Evolutionary conservation across 768 basidiomycete genomes (phyloP).

Genomic region (Leccinum subgranulosum): DNA sequence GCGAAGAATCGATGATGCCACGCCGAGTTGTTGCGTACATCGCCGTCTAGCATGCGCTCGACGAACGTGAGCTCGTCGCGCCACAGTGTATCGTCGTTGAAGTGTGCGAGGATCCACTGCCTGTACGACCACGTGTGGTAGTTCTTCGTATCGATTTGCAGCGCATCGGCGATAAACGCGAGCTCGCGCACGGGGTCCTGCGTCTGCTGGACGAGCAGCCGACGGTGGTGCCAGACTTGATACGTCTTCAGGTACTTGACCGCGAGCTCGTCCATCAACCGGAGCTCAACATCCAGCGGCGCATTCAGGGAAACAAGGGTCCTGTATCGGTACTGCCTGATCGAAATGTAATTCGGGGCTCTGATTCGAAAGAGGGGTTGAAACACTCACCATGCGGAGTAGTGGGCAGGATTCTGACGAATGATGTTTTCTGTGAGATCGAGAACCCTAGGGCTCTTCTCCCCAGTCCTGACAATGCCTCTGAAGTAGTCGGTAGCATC

Average conservation of each 20-base stretch:
- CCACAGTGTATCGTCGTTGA: constrained; percentile 75
- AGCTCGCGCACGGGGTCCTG: constrained; percentile 66
- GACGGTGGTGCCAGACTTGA: constrained; percentile 96
- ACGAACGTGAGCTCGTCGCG: constrained; percentile 70
- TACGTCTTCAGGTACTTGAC: constrained; percentile 87
- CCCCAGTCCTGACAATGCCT: constrained; percentile 70
- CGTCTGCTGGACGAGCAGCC: constrained; percentile 62
- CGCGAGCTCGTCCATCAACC: constrained; percentile 85
- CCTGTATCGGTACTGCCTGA: constrained; percentile 93
- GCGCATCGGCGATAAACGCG: constrained; percentile 68
- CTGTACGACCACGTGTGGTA: constrained; percentile 99
- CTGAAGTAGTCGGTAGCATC: constrained; percentile 94
- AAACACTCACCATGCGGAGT: constrained; percentile 82
- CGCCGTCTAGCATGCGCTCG: constrained; percentile 63
- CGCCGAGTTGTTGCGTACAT: constrained; percentile 94
- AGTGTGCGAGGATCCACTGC: constrained; percentile 89
- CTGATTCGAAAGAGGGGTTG: neutral
- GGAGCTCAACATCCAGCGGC: constrained; percentile 73
- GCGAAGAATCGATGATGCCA: constrained; percentile 97
- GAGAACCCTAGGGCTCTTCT: constrained; percentile 79
- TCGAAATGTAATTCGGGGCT: neutral
- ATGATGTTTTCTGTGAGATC: constrained; percentile 88
- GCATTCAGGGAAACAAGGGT: constrained; percentile 69
- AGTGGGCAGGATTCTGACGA: constrained; percentile 91
- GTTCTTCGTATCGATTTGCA: constrained; percentile 86